Conservation (phyloP, 1,284 basidiomycete genomes). For the Moesziomyces antarcticus region DNA sequence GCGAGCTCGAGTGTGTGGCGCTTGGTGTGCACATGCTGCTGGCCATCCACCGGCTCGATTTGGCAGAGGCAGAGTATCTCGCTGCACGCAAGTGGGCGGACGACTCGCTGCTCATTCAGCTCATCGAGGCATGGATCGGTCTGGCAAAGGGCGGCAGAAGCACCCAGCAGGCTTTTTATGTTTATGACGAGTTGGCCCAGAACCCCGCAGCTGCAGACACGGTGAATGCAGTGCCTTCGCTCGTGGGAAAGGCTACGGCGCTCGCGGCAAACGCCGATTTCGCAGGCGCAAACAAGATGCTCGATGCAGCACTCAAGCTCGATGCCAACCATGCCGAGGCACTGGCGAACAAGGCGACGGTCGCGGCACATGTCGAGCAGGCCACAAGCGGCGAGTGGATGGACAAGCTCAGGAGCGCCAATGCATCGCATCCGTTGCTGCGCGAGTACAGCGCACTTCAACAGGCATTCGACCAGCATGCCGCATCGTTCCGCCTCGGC, state of each 20-base stretch:
- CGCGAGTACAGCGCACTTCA: conserved; percentile 23
- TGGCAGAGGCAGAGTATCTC: conserved; percentile 63
- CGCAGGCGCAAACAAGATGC: conserved; percentile 31
- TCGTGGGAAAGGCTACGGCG: conserved; percentile 62
- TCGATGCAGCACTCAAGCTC: conserved; percentile 50
- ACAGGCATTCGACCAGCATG: conserved; percentile 23
- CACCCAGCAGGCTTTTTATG: conserved; percentile 67
- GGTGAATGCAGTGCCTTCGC: conserved; percentile 36
- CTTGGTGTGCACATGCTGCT: conserved; percentile 66
- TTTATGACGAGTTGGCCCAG: conserved; percentile 66
- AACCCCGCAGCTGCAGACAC: conserved; percentile 47
- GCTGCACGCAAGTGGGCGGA: conserved; percentile 63
- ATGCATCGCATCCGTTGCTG: conserved; percentile 29
- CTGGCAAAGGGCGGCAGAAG: conserved; percentile 57
- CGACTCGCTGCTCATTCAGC: conserved; percentile 64
- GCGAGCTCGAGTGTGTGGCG: conserved; percentile 63
- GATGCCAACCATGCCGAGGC: conserved; percentile 38
- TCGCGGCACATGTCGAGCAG: conserved; percentile 20
- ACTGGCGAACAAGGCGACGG: conserved; percentile 44
- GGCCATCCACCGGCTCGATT: conserved; percentile 60
- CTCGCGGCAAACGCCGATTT: conserved; percentile 52
- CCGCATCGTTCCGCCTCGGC: conserved; percentile 22
- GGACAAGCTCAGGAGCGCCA: conserved; percentile 16
- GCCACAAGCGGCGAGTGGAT: conserved; percentile 5
- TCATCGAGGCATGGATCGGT: conserved; percentile 66